Base-by-base conservation (phyloP, 306 rosid species). In the Sphenostylis stenocarpa region DNA sequence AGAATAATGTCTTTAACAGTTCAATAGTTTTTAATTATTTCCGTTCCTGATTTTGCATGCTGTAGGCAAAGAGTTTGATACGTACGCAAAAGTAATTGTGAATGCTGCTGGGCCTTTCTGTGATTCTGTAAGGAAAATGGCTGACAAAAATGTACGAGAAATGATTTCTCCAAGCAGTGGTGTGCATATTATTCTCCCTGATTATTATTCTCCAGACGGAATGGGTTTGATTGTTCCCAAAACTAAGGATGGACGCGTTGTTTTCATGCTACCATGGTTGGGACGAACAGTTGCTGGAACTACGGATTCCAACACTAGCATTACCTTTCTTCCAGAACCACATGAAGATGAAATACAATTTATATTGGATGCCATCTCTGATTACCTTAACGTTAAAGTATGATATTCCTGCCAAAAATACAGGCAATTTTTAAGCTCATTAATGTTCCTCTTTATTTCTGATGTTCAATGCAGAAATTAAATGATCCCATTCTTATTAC, bases 41-140 rank as follows among this genome's bases (percentile, higher is more conserved):
- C 26, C 58, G 38, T 70, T 62, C 51, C 10, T 77, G 60, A 76
- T 72, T 67, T 83, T 85, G 45, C 73, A 69, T 85, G 19, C n/a
- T 60, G 71, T 85, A 91, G 97, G 95, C 26, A 83, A 84, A 81
- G 95, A 88, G 82, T 91, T 91, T 70, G 89, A 89, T 48, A 85
- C 95, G 16, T 89, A 91, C 82, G 97, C 97, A 55, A 91, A 85
- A 82, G 97, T 91, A 21, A 77, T 90, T 70, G 95, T 91, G 64
- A 91, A 91, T 86, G 97, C 97, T 1, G 93, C 95, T 76, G 97
- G 97, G 62, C 97, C 97, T 39, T 91, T 91, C 86, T 89, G 95
- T 79, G 97, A 91, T 58, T 86, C 93, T 52, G 84, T 91, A 55
- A 88, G 97, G 72, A 88, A 86, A 76, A 47, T 91, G 90, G 90